phyloP scores from a whole-genome alignment of 2,329 filamentous ascomycete species.

The Apiospora malaysiana region DNA sequence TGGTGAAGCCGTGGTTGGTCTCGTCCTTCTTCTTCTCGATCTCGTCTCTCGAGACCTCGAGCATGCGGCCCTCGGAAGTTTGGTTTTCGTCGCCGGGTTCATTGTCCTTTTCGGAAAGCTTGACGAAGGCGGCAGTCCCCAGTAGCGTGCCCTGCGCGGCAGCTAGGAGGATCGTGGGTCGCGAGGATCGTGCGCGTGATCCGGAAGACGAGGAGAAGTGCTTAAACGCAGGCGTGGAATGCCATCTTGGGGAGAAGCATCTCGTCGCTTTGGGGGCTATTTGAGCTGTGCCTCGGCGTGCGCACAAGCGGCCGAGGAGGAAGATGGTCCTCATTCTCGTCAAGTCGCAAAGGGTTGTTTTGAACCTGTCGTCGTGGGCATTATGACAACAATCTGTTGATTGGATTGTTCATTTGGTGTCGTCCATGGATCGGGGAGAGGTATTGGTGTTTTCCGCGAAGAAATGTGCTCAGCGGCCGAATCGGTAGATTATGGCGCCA shows the following conservation, averaged over 20 bases:
- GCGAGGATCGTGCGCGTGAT: conserved; percentile 23
- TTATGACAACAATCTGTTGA: conserved; percentile 22
- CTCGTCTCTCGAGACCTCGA: conserved; percentile 80
- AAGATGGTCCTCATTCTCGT: conserved; percentile 54
- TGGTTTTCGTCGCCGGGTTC: conserved; percentile 56
- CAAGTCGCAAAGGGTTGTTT: conserved; percentile 4
- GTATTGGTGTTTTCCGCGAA: background rate
- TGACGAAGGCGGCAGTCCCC: conserved; percentile 62
- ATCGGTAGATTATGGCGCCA: conserved; percentile 11
- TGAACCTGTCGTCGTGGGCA: background rate
- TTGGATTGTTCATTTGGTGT: background rate
- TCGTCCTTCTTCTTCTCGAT: conserved; percentile 72
- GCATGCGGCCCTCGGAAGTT: conserved; percentile 86
- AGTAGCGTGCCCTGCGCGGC: conserved; percentile 49
- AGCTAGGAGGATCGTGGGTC: conserved; percentile 41
- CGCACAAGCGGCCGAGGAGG: conserved; percentile 50
- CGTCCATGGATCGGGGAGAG: background rate
- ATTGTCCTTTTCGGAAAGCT: conserved; percentile 53
- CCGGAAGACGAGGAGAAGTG: background rate
- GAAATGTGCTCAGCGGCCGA: background rate
- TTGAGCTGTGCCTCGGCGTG: conserved; percentile 40
- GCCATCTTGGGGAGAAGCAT: conserved; percentile 24
- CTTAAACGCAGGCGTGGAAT: conserved; percentile 28
- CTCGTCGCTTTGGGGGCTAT: background rate
- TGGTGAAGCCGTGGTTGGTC: conserved; percentile 63